Evolutionary conservation across 2,329 filamentous ascomycete species (phyloP), one percentile per base, ranked within the genome.

Genomic region (Fusarium solani-melongenae): DNA sequence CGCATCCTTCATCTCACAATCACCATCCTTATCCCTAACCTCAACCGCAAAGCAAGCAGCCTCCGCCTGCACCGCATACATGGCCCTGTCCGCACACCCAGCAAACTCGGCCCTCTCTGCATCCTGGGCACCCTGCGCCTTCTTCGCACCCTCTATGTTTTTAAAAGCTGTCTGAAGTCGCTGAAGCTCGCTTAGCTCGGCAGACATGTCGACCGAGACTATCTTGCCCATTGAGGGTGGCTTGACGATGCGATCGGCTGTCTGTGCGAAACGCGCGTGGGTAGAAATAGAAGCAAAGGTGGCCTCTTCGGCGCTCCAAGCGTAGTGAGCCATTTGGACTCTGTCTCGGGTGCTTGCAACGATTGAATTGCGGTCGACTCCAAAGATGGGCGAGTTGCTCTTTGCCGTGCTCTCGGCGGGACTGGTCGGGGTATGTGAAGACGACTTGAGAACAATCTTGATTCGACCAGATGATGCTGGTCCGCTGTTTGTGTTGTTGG

Each of bases 261-360:
- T 75, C 5, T 68, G 38, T 4, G 78, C 78, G 44, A 73, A 79
- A 6, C 58, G 69, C 5, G 78, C 77, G 17, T 58, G 64, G 1
- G 61, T 38, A 0, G 75, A 65, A 7, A 75, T 66, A 22, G 67
- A 71, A 2, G 77, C 77, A 66, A 76, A 79, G 15, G 53, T 61
- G 2, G 78, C 77, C 10, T 62, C 27, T 6, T 75, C 75, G 17
- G 78, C 77, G 2, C 76, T 75, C 77, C 71, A 79, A 24, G 78
- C 73, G 51, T 77, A 79, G 14, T 71, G 64, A 3, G 63, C 67
- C 3, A 44, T 34, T 4, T 69, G 58, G 6, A 62, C 51, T 24
- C 69, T 68, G 9, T 46, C 38, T 6, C 66, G 65, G 2, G 73
- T 58, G 4, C 61, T 36, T 4, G 57, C 12, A 5, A 78, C 62